Base-by-base conservation (phyloP, 768 basidiomycete genomes). In the Leucocoprinus sp. region DNA sequence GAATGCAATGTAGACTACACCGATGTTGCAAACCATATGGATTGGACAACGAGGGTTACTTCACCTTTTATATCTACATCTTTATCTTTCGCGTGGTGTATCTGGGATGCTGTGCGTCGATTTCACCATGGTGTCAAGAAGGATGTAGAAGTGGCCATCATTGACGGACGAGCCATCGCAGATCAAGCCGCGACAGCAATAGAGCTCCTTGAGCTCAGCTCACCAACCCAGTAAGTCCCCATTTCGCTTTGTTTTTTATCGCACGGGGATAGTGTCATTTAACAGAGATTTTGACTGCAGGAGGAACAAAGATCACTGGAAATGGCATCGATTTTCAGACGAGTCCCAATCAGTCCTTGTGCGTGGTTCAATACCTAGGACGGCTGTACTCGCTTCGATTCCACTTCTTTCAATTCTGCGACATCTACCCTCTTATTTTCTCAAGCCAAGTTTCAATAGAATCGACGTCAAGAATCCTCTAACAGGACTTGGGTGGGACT, bases 71-170 rank as follows among this genome's bases (percentile, higher is more conserved):
- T 88, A 35, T 83, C 85, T 2, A 74, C 83, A 2, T 86, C 85
- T 4, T 87, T 88, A 59, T 87, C 82, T 64, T 84, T 88, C 52
- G 75, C 73, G 28, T 89, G 86, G 86, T 78, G 84, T 6, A 70
- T 88, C 28, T 89, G 84, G 84, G 86, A 89, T 58, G 86, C 84
- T 3, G 70, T 82, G 17, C 69, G 82, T 46, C 76, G 86, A n/a
- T 85, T 84, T 56, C 76, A 80, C 53, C 63, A 70, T 28, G 79
- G 78, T 29, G 64, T 86, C 43, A 88, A 89, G 60, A 82, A 85
- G 50, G 78, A 84, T 45, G 65, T 89, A 22, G 74, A 88, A 59
- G 85, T 89, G 50, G 85, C 86, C 11, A 67, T 89, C 46, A 87
- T 89, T 55, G 84, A 88, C 64, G 76, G 82, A 2, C 64, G 64